Evolutionary conservation across 2,329 filamentous ascomycete genomes (phyloP), one percentile per base, ranked within the genome.

Genomic region (Sordariomycetes sp.): DNA sequence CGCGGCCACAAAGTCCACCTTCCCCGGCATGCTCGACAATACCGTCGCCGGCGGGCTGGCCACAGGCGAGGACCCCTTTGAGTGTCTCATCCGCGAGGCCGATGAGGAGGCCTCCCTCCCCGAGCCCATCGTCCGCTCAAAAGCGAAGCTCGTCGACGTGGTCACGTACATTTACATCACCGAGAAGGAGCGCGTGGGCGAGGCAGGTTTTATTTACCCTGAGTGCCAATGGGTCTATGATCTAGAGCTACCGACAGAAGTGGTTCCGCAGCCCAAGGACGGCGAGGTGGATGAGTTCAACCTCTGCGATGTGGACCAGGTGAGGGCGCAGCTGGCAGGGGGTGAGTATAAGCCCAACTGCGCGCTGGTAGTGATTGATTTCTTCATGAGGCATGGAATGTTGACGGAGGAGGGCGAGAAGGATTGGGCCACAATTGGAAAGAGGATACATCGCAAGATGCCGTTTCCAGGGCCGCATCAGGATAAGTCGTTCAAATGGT

Each of bases 281-380:
- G 79, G 82, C 34, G 92, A 98, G 62, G 92, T 94, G 5, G 85
- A 87, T 49, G 75, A 77, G 40, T 96, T 96, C 54, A 72, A 76
- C 51, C 66, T 95, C 38, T 79, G 77, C 72, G 78, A 71, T 2
- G 69, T 95, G 26, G 74, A 82, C n/a, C 73, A 94, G 57, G 75
- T 93, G 29, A 73, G 79, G 55, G 64, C 68, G 37, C 77, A 80
- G 29, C 62, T 98, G 50, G 70, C 68, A 12, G 63, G 66, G 34
- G 86, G 84, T 11, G 73, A 81, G 46, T 98, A 90, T 66, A 98
- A 98, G 66, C 83, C 88, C 3, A 96, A 96, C 55, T 95, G 88
- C 57, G 82, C 84, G 11, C 55, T 92, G 38, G 75, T 94, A 31
- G 62, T 92, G 53, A 59, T 95, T 30, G 87, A 96, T 55, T 98